Conservation (phyloP, 2,329 filamentous ascomycete genomes). For the Coniochaeta prunicola region DNA sequence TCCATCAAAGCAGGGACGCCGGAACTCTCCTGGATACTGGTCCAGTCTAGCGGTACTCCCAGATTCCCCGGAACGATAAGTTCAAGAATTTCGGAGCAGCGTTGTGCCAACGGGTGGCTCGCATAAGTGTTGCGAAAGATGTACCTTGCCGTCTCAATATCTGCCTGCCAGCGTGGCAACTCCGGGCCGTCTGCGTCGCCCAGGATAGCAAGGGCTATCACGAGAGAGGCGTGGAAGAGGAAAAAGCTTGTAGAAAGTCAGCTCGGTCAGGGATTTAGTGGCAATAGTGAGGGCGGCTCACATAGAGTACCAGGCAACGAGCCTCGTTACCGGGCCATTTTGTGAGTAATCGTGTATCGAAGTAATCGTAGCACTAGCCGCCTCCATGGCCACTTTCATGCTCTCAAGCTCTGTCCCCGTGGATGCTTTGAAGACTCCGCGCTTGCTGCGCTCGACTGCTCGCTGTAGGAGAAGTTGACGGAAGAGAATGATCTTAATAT, state of each 20-base stretch:
- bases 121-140: conserved; percentile 10
- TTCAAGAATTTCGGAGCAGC: conserved; percentile 20
- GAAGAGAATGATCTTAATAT: conserved; percentile 22
- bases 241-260: conserved; percentile 16
- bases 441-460: conserved; percentile 14
- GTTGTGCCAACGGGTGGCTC: conserved; percentile 16
- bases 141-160: conserved; percentile 18
- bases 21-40: background rate
- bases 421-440: conserved; percentile 1
- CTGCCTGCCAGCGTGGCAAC: conserved; percentile 16
- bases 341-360: conserved; percentile 18
- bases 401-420: conserved; percentile 15
- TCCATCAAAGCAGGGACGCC: conserved; percentile 10
- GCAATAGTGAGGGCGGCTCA: conserved; percentile 7
- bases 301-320: conserved; percentile 24
- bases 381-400: conserved; percentile 15
- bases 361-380: conserved; percentile 18
- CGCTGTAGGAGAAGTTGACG: conserved; percentile 19
- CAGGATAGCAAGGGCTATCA: conserved; percentile 19
- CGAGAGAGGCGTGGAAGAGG: conserved; percentile 22
- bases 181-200: conserved; percentile 18
- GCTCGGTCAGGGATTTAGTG: background rate
- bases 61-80: conserved; percentile 13
- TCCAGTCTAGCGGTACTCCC: background rate
- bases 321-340: conserved; percentile 11